phyloP scores from a whole-genome alignment of 2,329 filamentous ascomycete species.

The Colletotrichum camelliae region DNA sequence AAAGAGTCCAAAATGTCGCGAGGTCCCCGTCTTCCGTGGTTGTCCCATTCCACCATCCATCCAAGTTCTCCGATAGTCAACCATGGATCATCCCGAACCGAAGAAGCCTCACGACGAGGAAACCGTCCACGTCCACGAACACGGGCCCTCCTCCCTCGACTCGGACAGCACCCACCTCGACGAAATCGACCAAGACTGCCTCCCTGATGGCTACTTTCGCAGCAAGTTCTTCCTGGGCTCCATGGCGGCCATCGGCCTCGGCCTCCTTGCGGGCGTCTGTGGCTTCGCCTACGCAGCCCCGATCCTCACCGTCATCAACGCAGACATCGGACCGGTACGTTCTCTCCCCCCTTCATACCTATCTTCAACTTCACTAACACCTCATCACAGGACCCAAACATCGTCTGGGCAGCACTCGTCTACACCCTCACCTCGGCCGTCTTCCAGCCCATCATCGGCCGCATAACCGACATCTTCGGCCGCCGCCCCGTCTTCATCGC shows the following conservation, averaged over 20 bases:
- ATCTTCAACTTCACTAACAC: not conserved
- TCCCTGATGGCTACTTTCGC: conserved; percentile 29
- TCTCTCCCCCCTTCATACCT: not conserved
- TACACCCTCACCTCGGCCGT: conserved; percentile 34
- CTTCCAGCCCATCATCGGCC: conserved; percentile 29
- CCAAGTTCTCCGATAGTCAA: not conserved
- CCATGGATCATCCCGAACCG: not conserved
- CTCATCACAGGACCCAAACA: conserved; percentile 24
- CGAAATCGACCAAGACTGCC: conserved; percentile 22
- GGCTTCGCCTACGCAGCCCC: conserved; percentile 30
- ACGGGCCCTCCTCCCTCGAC: not conserved
- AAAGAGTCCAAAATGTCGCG: not conserved
- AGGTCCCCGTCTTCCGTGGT: not conserved
- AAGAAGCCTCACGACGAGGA: conserved; percentile 3
- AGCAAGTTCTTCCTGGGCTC: conserved; percentile 31
- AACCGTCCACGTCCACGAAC: not conserved
- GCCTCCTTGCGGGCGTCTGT: conserved; percentile 31
- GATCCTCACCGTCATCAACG: conserved; percentile 31
- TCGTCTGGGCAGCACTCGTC: conserved; percentile 33
- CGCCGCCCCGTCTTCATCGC: conserved; percentile 32
- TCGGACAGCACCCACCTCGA: conserved; percentile 13
- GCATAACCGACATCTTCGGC: conserved; percentile 32
- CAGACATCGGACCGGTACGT: conserved; percentile 32
- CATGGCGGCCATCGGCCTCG: conserved; percentile 28
- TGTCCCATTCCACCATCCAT: not conserved